Evolutionary conservation across 202 grass and related monocot genomes (phyloP), one percentile per base, ranked within the genome.

Genomic region (Setaria viridis): DNA sequence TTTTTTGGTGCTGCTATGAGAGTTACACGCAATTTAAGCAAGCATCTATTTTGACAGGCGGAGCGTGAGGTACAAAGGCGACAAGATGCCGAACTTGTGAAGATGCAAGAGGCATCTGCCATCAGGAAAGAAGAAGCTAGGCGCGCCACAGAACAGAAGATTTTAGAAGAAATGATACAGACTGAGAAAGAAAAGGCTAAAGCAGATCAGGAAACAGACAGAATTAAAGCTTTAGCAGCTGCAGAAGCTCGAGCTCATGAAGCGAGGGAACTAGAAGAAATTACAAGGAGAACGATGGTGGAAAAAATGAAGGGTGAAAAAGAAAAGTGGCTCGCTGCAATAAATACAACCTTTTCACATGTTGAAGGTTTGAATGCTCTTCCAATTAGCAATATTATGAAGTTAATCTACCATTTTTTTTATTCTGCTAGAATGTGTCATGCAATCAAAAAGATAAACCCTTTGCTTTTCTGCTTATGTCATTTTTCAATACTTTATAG

Each of bases 291-390:
- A 55, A 88, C 93, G 80, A 77, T 99, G 77, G 2, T 92, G 32
- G 90, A 93, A 78, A 50, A 21, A 35, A 68, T 99, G 87, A 88
- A 70, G 62, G 92, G 87, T 11, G 97, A 99, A 83, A 92, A 67
- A 82, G 92, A 99, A 33, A 99, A 99, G 63, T 99, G 94, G 97
- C 62, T 99, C 37, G 87, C 92, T 88, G 94, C 97, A 67, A 90
- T 99, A 80, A 99, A 99, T 80, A 71, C 92, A 71, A 91, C 94
- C 15, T 99, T 99, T 90, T 88, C 64, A 1, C 97, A 99, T 46
- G 87, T 99, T 70, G 97, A 99, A 99, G 97, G 93, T 92, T 76
- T 72, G 7, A 55, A 43, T 85, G 13, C 49, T 87, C 62, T 78
- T 71, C 62, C 80, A 64, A 42, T 62, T 74, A 13, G 4, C n/a